A percentile compares a stretch with the other conserved stretches of the same genome.
Conservation (phyloP, 2,329 filamentous ascomycete species). For the Diplocarpon mali region DNA sequence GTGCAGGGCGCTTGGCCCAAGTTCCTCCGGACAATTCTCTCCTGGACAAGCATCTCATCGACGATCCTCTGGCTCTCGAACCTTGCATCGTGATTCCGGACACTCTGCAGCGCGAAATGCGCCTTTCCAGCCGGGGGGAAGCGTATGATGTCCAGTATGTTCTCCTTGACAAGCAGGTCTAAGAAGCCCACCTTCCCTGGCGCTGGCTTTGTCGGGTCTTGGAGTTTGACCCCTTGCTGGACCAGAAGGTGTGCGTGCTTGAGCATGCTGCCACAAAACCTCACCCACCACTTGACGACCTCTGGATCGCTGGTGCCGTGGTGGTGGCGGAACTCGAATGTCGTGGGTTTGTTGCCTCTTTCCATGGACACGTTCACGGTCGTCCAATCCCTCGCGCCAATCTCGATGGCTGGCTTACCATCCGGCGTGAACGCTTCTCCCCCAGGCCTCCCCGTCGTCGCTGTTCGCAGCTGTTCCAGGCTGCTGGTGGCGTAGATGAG, state of each 20-base stretch:
- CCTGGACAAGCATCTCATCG: not conserved
- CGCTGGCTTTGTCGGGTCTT: not conserved
- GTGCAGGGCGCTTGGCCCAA: not conserved
- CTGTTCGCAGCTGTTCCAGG: slow-evolving; percentile 1
- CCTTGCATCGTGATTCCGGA: too few species aligned
- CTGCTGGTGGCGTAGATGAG: not conserved
- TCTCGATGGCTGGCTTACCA: not conserved
- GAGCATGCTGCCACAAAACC: slow-evolving; percentile 4
- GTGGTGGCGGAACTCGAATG: slow-evolving; percentile 10
- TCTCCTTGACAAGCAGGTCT: not conserved
- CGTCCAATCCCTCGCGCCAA: not conserved
- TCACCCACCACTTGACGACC: slow-evolving; percentile 4
- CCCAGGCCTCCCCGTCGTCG: not conserved
- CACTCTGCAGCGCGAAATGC: not conserved
- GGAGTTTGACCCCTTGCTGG: not conserved
- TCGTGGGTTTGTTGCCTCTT: slow-evolving; percentile 5
- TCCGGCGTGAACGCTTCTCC: not conserved
- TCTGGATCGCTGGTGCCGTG: slow-evolving; percentile 3
- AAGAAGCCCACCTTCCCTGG: not conserved
- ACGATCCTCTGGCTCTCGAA: too few species aligned
- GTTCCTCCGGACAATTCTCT: not conserved
- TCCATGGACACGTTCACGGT: not conserved
- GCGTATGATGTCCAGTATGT: slow-evolving; percentile 1
- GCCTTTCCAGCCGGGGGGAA: not conserved
- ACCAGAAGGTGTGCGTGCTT: not conserved